phyloP scores from a whole-genome alignment of 768 basidiomycete genomes.

The Paxillus rubicundulus region DNA sequence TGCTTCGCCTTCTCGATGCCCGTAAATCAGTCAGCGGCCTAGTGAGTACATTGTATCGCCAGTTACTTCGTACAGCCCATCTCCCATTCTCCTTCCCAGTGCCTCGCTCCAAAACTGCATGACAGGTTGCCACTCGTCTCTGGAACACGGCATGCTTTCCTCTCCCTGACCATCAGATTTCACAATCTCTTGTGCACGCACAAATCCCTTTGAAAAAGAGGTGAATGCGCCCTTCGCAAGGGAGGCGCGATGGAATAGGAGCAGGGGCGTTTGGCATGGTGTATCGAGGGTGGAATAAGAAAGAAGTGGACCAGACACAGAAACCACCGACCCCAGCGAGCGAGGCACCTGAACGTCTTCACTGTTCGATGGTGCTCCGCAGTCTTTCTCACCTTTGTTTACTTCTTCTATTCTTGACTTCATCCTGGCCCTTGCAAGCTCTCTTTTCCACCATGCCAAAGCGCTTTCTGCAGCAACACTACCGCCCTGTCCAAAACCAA shows the following conservation, averaged over 20 bases:
- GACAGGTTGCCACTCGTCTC: slow-evolving; percentile 77
- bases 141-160: slow-evolving; percentile 73
- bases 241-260: slow-evolving; percentile 54
- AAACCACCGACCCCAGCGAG: slow-evolving; percentile 64
- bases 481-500: slow-evolving; percentile 89
- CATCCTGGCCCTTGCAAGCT: slow-evolving; percentile 14
- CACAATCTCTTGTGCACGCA: slow-evolving; percentile 46
- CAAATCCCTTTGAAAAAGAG: slow-evolving; percentile 63
- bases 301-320: slow-evolving; percentile 70
- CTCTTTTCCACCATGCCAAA: slow-evolving; percentile 51
- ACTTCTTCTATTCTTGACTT: slow-evolving; percentile 11
- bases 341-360: slow-evolving; percentile 6
- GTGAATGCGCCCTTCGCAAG: slow-evolving; percentile 45
- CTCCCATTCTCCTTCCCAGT: slow-evolving; percentile 52
- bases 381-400: not conserved
- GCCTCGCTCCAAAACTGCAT: slow-evolving; percentile 86
- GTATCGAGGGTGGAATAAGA: slow-evolving; percentile 67
- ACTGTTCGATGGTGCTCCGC: slow-evolving; percentile 5
- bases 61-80: slow-evolving; percentile 71
- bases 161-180: slow-evolving; percentile 31
- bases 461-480: slow-evolving; percentile 70
- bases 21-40: no score
- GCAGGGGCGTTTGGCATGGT: slow-evolving; percentile 56
- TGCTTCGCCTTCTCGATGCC: no score
- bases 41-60: not conserved